A percentile compares a stretch with the other conserved stretches of the same genome.
These are phyloP conservation scores for Petasospora rhodanensis DNA, from an alignment of 1,139 yeast species.

Conservation along the genomic window DNA sequence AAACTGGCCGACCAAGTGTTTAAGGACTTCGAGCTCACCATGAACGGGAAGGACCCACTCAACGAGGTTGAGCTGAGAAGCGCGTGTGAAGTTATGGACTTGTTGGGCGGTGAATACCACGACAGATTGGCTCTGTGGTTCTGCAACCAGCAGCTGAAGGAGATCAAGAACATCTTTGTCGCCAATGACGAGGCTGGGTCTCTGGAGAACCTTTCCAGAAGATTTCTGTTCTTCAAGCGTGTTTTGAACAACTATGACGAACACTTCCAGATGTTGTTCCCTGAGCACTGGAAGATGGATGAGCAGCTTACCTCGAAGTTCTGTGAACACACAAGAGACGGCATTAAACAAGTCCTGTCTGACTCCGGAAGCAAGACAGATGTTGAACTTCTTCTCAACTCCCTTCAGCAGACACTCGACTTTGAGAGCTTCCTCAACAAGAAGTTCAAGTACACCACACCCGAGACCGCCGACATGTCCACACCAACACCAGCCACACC, in stretches of 20 bases:
- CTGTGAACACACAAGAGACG: slow-evolving; percentile 65
- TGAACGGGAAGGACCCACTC: slow-evolving; percentile 29
- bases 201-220: slow-evolving; percentile 73
- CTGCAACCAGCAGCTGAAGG: slow-evolving; percentile 63
- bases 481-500: slow-evolving; percentile 36
- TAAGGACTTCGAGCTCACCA: slow-evolving; percentile 57
- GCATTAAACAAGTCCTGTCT: slow-evolving; percentile 44
- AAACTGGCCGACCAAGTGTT: slow-evolving; percentile 69
- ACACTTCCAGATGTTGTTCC: slow-evolving; percentile 53
- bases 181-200: slow-evolving; percentile 90
- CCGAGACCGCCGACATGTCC: slow-evolving; percentile 18
- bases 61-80: slow-evolving; percentile 29
- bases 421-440: slow-evolving; percentile 73
- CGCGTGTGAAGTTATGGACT: slow-evolving; percentile 72
- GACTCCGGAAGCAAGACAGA: slow-evolving; percentile 35
- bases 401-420: slow-evolving; percentile 63
- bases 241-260: slow-evolving; percentile 57
- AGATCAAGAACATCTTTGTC: slow-evolving; percentile 69
- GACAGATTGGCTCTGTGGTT: slow-evolving; percentile 71
- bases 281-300: slow-evolving; percentile 67
- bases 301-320: slow-evolving; percentile 57
- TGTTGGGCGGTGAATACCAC: slow-evolving; percentile 56
- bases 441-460: slow-evolving; percentile 38
- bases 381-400: slow-evolving; percentile 55
- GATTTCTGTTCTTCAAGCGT: slow-evolving; percentile 78